Conservation (phyloP, 2,329 filamentous ascomycete species). For the Metarhizium robertsii region DNA sequence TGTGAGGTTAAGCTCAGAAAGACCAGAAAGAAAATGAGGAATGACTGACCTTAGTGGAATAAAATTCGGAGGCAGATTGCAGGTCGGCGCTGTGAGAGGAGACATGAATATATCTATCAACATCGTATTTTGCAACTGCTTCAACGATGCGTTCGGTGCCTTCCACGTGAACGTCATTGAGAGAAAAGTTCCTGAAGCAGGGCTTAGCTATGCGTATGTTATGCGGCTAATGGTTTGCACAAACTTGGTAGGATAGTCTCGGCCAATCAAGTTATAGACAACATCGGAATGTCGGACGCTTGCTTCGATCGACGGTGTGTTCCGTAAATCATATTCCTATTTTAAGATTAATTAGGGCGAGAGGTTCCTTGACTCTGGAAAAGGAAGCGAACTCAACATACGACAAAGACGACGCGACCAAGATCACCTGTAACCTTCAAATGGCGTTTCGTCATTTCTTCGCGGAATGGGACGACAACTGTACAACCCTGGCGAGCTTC, state of each 20-base stretch:
- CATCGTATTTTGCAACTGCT: slow-evolving; percentile 93
- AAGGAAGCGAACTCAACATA: slow-evolving; percentile 29
- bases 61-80: slow-evolving; percentile 80
- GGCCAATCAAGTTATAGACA: slow-evolving; percentile 91
- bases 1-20: background rate
- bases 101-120: slow-evolving; percentile 93
- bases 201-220: slow-evolving; percentile 10
- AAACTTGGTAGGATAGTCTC: slow-evolving; percentile 93
- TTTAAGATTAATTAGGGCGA: slow-evolving; percentile 9
- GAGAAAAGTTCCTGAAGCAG: slow-evolving; percentile 73
- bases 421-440: slow-evolving; percentile 94
- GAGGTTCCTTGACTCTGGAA: background rate
- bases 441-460: slow-evolving; percentile 97
- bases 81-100: slow-evolving; percentile 86
- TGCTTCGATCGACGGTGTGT: slow-evolving; percentile 92
- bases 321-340: slow-evolving; percentile 88
- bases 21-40: background rate
- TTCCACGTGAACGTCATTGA: slow-evolving; percentile 89
- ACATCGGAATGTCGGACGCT: slow-evolving; percentile 95
- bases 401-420: slow-evolving; percentile 78
- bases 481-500: slow-evolving; percentile 86
- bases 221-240: slow-evolving; percentile 14
- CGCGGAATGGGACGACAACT: slow-evolving; percentile 85
- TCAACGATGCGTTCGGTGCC: slow-evolving; percentile 87
- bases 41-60: slow-evolving; percentile 72